These are phyloP conservation scores for Coriolopsis trogii DNA, from an alignment of 1,284 basidiomycete species.

Conservation along the genomic window DNA sequence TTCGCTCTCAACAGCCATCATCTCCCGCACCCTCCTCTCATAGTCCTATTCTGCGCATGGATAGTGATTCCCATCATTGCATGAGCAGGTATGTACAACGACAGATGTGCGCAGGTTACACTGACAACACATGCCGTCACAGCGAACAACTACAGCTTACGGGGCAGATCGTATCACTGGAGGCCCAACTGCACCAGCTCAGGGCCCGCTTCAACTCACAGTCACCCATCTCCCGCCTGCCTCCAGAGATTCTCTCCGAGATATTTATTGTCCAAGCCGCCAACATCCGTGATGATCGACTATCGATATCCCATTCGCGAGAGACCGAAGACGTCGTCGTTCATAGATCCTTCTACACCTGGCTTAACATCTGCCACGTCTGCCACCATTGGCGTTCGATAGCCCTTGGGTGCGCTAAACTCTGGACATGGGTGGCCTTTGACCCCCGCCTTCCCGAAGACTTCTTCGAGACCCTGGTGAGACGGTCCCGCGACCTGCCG, in stretches of 20 bases:
- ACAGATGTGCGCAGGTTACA: too few species aligned
- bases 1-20: too few species aligned
- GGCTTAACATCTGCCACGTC: background rate
- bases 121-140: too few species aligned
- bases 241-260: conserved; percentile 6
- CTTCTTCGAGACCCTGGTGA: background rate
- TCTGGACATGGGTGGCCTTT: background rate
- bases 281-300: background rate
- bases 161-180: background rate
- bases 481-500: background rate
- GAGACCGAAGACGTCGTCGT: background rate
- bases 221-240: background rate
- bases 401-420: background rate
- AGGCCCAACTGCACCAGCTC: background rate
- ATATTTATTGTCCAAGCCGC: conserved; percentile 2
- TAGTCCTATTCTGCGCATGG: too few species aligned
- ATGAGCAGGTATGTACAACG: too few species aligned
- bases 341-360: background rate
- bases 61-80: too few species aligned
- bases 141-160: background rate
- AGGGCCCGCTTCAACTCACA: background rate
- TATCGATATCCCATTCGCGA: background rate
- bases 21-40: too few species aligned
- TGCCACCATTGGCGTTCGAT: background rate
- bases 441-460: background rate